Evolutionary conservation across 495 filamentous ascomycete genomes (phyloP).

Genomic region (Hyaloscypha hepaticicola): DNA sequence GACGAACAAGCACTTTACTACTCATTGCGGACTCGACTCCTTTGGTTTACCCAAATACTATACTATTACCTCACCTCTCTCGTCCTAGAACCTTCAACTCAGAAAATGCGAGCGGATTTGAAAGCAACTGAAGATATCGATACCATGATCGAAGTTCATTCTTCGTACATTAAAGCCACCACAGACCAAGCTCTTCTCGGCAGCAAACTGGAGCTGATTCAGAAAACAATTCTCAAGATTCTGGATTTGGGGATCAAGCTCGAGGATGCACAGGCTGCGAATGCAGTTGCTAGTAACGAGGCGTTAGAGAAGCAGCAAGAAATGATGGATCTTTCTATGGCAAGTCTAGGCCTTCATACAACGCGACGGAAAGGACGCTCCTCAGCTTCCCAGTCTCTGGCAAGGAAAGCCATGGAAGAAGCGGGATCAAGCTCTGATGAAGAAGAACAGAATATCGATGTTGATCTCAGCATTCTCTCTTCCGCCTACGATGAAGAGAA

Average conservation of each 20-base stretch:
- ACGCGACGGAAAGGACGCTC: slow-evolving; percentile 35
- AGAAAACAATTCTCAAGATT: slow-evolving; percentile 62
- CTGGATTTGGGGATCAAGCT: slow-evolving; percentile 56
- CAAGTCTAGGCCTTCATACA: slow-evolving; percentile 36
- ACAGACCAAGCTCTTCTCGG: slow-evolving; percentile 67
- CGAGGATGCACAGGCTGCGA: slow-evolving; percentile 44
- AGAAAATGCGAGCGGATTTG: slow-evolving; percentile 53
- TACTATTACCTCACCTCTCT: slow-evolving; percentile 72
- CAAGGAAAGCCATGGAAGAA: slow-evolving; percentile 3
- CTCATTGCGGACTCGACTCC: slow-evolving; percentile 65
- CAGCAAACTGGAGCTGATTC: slow-evolving; percentile 59
- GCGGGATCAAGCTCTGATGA: slow-evolving; percentile 27
- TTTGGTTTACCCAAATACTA: slow-evolving; percentile 77
- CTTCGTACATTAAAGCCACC: slow-evolving; percentile 57
- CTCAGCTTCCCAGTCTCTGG: slow-evolving; percentile 4
- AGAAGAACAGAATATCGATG: slow-evolving; percentile 38
- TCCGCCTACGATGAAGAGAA: slow-evolving; percentile 31
- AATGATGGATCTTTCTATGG: slow-evolving; percentile 33
- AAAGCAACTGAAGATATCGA: slow-evolving; percentile 70
- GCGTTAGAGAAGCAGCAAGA: slow-evolving; percentile 36
- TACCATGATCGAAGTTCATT: slow-evolving; percentile 72
- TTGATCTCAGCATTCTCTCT: slow-evolving; percentile 41
- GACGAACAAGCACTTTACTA: slow-evolving; percentile 52
- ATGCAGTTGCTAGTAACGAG: slow-evolving; percentile 30
- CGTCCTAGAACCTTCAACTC: slow-evolving; percentile 60